Evolutionary conservation across 2,329 filamentous ascomycete species (phyloP).

Genomic region (Colletotrichum salicis): DNA sequence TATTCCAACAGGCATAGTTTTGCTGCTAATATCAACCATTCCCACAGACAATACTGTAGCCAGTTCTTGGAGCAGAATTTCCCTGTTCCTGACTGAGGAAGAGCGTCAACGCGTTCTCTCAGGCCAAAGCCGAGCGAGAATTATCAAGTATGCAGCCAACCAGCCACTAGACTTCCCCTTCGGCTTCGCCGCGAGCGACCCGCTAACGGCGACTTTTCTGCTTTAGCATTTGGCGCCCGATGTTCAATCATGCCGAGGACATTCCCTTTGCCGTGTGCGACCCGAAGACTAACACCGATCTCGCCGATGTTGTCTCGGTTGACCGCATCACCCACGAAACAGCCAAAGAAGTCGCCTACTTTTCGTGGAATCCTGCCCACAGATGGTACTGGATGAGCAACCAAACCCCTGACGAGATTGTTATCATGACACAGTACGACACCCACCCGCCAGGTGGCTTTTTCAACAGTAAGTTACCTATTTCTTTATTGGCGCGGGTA

Average conservation of each 20-base stretch:
- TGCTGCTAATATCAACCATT: not conserved
- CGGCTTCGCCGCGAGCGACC: not conserved
- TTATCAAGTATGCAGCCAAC: conserved; percentile 3
- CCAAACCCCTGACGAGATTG: conserved; percentile 1
- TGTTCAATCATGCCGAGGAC: conserved; percentile 6
- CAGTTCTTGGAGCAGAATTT: conserved; percentile 3
- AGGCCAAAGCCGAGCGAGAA: not conserved
- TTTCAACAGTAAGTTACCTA: conserved; percentile 4
- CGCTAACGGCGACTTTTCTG: not conserved
- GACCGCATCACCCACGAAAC: not conserved
- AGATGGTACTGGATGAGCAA: conserved; percentile 14
- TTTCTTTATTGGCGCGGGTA: too few relatives aligned
- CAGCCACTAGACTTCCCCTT: not conserved
- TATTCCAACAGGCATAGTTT: not conserved
- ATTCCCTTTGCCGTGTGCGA: conserved; percentile 4
- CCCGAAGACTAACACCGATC: conserved; percentile 1
- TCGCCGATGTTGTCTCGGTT: not conserved
- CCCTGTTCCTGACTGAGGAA: not conserved
- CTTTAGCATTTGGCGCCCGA: conserved; percentile 1
- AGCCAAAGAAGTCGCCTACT: conserved; percentile 1
- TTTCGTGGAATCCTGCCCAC: not conserved
- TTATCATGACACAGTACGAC: conserved; percentile 11
- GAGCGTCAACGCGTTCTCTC: conserved; percentile 1
- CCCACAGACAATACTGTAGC: conserved; percentile 1
- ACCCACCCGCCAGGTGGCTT: conserved; percentile 2